Conservation (phyloP, 768 basidiomycete genomes). For the Butyriboletus loyo region DNA sequence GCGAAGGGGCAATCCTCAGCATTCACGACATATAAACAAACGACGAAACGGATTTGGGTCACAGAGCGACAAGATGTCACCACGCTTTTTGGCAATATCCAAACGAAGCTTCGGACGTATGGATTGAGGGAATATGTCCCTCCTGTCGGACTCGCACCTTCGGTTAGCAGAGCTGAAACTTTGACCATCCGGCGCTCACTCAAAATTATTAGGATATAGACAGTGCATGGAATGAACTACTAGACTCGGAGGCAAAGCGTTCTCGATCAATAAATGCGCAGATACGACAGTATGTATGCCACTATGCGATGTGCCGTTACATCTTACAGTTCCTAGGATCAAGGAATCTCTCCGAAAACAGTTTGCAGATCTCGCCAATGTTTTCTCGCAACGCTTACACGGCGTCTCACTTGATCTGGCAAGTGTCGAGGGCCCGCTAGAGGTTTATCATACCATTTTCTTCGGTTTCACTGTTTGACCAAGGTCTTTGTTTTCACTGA, state of each 20-base stretch:
- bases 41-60: constrained; percentile 83
- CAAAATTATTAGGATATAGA: constrained; percentile 60
- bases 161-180: constrained; percentile 35
- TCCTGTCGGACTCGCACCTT: constrained; percentile 60
- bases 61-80: constrained; percentile 85
- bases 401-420: constrained; percentile 69
- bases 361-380: constrained; percentile 76
- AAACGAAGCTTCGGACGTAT: constrained; percentile 92
- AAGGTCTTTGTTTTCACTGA: background rate
- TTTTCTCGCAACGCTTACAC: constrained; percentile 67
- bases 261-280: constrained; percentile 85
- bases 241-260: constrained; percentile 71
- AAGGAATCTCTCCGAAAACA: constrained; percentile 75
- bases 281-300: constrained; percentile 72
- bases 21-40: constrained; percentile 81
- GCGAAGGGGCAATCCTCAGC: constrained; percentile 72
- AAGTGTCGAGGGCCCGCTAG: constrained; percentile 69
- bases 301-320: background rate
- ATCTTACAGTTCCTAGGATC: constrained; percentile 49
- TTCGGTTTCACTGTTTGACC: constrained; percentile 8
- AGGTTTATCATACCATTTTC: constrained; percentile 42
- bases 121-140: constrained; percentile 82
- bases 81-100: constrained; percentile 87
- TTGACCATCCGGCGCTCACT: constrained; percentile 7
- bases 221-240: constrained; percentile 66